These are phyloP conservation scores for Stephania cephalantha DNA, from an alignment of 164 flowering plant genomes.

Conservation along the genomic window DNA sequence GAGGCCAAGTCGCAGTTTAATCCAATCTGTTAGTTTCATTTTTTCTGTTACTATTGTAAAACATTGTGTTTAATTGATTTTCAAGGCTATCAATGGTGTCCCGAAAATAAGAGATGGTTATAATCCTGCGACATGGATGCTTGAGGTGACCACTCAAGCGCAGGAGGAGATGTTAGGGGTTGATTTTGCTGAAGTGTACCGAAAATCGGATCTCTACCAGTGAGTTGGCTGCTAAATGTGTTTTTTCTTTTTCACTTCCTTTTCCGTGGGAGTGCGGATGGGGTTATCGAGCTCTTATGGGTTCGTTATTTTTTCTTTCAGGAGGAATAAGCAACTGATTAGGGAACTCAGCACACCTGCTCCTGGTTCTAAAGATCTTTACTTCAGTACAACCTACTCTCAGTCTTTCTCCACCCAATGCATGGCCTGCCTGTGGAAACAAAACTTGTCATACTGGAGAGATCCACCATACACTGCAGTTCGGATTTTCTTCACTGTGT, in stretches of 20 bases:
- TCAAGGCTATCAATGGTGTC: conserved; percentile 29
- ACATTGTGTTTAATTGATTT: neutral
- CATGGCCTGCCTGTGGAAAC: conserved; percentile 43
- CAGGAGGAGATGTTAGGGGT: conserved; percentile 27
- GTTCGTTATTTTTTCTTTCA: conserved; percentile 9
- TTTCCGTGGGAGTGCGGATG: neutral
- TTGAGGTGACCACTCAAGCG: conserved; percentile 22
- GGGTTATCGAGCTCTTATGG: neutral
- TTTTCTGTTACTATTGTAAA: neutral
- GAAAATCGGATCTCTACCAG: conserved; percentile 22
- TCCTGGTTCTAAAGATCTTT: conserved; percentile 31
- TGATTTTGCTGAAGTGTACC: conserved; percentile 22
- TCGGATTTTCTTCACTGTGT: conserved; percentile 25
- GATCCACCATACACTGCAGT: conserved; percentile 31
- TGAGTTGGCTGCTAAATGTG: conserved; percentile 4
- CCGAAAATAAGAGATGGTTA: conserved; percentile 23
- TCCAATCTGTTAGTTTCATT: neutral
- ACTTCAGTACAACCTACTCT: conserved; percentile 27
- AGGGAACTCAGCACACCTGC: conserved; percentile 26
- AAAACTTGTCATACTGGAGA: conserved; percentile 34
- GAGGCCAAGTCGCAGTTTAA: conserved; percentile 4
- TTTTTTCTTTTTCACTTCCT: neutral
- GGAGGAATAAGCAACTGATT: conserved; percentile 34
- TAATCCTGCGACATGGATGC: conserved; percentile 37
- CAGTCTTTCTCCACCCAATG: conserved; percentile 26